These are phyloP conservation scores for Drosera capensis DNA, from an alignment of 148 eudicot species.

Conservation along the genomic window DNA sequence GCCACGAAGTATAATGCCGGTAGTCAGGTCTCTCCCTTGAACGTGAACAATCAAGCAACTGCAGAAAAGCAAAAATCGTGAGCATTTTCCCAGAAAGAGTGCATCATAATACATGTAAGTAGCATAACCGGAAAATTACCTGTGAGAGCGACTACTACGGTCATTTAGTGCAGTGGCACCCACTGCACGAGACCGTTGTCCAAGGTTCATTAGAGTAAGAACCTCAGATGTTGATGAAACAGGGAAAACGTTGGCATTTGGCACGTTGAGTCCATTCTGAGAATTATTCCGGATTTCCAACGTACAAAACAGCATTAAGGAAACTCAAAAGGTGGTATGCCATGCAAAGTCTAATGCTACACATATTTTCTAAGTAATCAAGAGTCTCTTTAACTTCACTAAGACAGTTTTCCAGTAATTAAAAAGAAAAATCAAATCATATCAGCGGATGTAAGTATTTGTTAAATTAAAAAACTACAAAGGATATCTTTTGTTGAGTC, in stretches of 20 bases:
- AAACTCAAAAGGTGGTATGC: constrained; percentile 3
- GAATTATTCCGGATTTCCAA: constrained; percentile 89
- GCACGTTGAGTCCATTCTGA: constrained; percentile 82
- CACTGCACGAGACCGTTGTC: constrained; percentile 82
- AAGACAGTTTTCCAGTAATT: background rate
- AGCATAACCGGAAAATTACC: constrained; percentile 19
- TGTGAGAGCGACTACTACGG: constrained; percentile 97
- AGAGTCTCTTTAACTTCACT: background rate
- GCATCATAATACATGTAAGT: background rate
- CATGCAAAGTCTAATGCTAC: background rate
- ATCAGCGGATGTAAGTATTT: background rate
- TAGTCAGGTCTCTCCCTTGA: constrained; percentile 86
- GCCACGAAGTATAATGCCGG: constrained; percentile 71
- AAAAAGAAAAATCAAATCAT: background rate
- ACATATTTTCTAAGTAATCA: constrained; percentile 1
- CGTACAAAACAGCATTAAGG: constrained; percentile 44
- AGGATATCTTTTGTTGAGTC: constrained; percentile 74
- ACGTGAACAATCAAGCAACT: constrained; percentile 97
- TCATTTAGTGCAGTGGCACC: constrained; percentile 96
- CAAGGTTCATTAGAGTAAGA: constrained; percentile 76
- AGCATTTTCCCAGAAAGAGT: constrained; percentile 1
- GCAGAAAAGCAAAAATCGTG: constrained; percentile 14
- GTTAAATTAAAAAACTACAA: background rate
- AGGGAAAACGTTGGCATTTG: constrained; percentile 80
- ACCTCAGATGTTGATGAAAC: constrained; percentile 80